phyloP scores from a whole-genome alignment of 306 rosid species.

The Hippophae gyantsensis region DNA sequence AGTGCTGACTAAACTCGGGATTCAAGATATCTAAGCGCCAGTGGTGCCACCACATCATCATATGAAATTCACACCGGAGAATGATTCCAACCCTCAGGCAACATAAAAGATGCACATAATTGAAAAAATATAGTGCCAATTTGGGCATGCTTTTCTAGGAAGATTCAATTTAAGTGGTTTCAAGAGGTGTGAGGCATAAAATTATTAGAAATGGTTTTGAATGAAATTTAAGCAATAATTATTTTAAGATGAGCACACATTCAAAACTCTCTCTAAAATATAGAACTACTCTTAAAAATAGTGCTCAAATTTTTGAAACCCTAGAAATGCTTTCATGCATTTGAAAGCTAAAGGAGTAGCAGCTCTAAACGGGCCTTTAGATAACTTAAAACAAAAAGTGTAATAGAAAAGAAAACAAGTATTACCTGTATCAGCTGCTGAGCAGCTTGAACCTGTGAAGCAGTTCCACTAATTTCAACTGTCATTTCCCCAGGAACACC shows the following conservation, averaged over 20 bases:
- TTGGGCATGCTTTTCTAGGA: too few relatives aligned
- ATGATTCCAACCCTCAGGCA: neutral
- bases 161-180: too few relatives aligned
- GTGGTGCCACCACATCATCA: neutral
- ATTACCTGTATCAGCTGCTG: slow-evolving; percentile 93
- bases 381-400: neutral
- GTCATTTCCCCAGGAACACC: slow-evolving; percentile 99
- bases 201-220: too few relatives aligned
- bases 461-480: slow-evolving; percentile 90
- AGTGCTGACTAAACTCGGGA: neutral
- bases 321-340: too few relatives aligned
- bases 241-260: too few relatives aligned
- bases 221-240: too few relatives aligned
- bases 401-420: slow-evolving; percentile 12
- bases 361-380: neutral
- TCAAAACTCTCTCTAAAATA: too few relatives aligned
- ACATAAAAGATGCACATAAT: too few relatives aligned
- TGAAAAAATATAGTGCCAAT: too few relatives aligned
- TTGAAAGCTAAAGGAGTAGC: neutral
- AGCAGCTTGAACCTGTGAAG: slow-evolving; percentile 91
- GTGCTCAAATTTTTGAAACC: too few relatives aligned
- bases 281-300: too few relatives aligned
- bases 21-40: neutral
- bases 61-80: neutral
- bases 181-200: too few relatives aligned